Percentiles rank a stretch among this genome's conserved stretches.
Conservation (phyloP, 176 grass and related monocot species). For the Paspalum vaginatum region DNA sequence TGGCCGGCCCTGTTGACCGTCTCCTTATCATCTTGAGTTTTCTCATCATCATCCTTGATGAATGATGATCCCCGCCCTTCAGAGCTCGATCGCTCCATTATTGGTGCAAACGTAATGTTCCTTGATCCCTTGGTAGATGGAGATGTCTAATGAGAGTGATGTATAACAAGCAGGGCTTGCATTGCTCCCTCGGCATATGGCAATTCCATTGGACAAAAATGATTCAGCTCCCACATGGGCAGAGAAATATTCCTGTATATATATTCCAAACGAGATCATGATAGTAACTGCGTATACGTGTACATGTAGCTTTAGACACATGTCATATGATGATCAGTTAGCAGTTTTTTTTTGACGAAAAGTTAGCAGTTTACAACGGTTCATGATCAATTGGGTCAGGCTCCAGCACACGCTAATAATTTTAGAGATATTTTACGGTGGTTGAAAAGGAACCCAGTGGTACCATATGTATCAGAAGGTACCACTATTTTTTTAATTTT, state of each 20-base stretch:
- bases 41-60: not conserved
- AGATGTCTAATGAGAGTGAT: conserved; percentile 28
- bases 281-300: not conserved
- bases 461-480: no score
- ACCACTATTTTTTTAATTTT: no score
- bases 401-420: no score
- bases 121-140: conserved; percentile 35
- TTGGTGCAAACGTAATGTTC: conserved; percentile 47
- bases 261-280: not conserved
- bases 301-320: not conserved
- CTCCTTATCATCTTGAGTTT: not conserved
- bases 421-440: no score
- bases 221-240: conserved; percentile 25
- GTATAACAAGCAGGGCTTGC: not conserved
- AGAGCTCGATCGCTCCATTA: conserved; percentile 34
- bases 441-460: no score
- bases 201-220: conserved; percentile 24
- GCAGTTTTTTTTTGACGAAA: no score
- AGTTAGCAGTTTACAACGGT: no score
- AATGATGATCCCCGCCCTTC: not conserved
- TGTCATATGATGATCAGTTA: no score
- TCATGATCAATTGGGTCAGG: no score
- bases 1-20: conserved; percentile 39
- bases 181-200: not conserved
- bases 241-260: conserved; percentile 3